phyloP scores from a whole-genome alignment of 2,329 filamentous ascomycete species.

The Drechmeria coniospora region DNA sequence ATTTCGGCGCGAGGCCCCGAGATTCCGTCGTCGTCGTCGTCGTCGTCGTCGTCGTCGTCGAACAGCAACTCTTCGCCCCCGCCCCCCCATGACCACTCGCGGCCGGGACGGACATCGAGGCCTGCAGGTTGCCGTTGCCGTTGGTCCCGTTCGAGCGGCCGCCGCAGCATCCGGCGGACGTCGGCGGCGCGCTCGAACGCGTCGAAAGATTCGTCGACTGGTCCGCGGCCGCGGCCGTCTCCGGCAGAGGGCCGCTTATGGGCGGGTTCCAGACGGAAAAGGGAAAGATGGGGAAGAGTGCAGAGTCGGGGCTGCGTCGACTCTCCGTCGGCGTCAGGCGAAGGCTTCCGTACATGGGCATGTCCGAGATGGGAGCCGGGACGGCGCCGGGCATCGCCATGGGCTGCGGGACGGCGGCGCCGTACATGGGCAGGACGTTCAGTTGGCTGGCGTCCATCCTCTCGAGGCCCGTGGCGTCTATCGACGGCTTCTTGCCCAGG shows the following conservation, averaged over 20 bases:
- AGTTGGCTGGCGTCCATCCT: slow-evolving; percentile 38
- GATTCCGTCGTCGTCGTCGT: slow-evolving; percentile 7
- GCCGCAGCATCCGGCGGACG: slow-evolving; percentile 10
- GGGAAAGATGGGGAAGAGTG: slow-evolving; percentile 18
- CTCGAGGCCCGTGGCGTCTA: slow-evolving; percentile 31
- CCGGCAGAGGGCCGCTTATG: too few species aligned
- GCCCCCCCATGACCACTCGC: slow-evolving; percentile 6
- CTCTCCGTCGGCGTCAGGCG: slow-evolving; percentile 12
- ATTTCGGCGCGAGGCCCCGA: slow-evolving; percentile 8
- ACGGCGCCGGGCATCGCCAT: slow-evolving; percentile 8
- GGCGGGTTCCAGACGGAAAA: too few species aligned
- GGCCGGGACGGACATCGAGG: slow-evolving; percentile 6
- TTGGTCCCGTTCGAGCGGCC: slow-evolving; percentile 5
- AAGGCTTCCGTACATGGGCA: slow-evolving; percentile 13
- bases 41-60: slow-evolving; percentile 6
- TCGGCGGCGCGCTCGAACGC: slow-evolving; percentile 8
- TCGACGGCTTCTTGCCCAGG: slow-evolving; percentile 28
- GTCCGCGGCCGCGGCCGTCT: too few species aligned
- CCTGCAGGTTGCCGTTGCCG: slow-evolving; percentile 2
- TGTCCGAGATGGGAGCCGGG: slow-evolving; percentile 7
- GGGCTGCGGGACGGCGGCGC: slow-evolving; percentile 12
- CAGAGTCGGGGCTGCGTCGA: slow-evolving; percentile 9
- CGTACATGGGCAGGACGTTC: slow-evolving; percentile 27
- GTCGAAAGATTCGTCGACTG: too few species aligned
- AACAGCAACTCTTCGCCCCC: slow-evolving; percentile 15